Percentiles rank a stretch among this genome's conserved stretches.
These are phyloP conservation scores for Termitomyces sp. DNA, from an alignment of 1,284 basidiomycete species.

Conservation along the genomic window DNA sequence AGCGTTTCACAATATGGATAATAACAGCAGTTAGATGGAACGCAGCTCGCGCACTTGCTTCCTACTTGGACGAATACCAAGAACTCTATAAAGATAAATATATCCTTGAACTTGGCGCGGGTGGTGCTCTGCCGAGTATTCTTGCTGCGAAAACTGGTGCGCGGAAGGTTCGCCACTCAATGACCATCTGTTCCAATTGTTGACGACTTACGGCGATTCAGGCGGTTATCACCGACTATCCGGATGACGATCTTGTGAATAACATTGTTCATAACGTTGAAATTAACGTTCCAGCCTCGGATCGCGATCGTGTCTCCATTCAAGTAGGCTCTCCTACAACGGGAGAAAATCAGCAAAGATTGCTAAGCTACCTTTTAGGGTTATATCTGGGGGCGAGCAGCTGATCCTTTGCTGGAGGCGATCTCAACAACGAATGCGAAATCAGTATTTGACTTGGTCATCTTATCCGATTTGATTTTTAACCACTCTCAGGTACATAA, in stretches of 20 bases:
- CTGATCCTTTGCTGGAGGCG: constrained; percentile 46
- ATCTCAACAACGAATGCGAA: constrained; percentile 24
- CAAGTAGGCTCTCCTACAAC: constrained; percentile 35
- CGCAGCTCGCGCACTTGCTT: constrained; percentile 71
- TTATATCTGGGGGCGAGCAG: constrained; percentile 85
- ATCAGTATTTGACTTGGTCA: constrained; percentile 69
- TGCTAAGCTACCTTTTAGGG: constrained; percentile 44
- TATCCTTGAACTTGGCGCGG: constrained; percentile 90
- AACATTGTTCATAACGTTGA: constrained; percentile 75
- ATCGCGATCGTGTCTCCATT: constrained; percentile 35
- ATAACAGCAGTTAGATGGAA: constrained; percentile 55
- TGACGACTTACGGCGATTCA: constrained; percentile 22
- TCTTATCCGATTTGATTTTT: constrained; percentile 90
- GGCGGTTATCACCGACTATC: constrained; percentile 91
- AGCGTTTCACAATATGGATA: not conserved
- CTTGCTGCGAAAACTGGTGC: constrained; percentile 70
- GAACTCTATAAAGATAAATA: constrained; percentile 39
- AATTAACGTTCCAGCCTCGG: constrained; percentile 43
- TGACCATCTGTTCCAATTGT: not conserved
- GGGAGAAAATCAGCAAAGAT: not conserved
- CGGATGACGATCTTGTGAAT: constrained; percentile 73
- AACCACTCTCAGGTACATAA: constrained; percentile 73
- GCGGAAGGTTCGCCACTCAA: constrained; percentile 36
- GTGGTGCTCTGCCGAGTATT: constrained; percentile 83
- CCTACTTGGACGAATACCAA: constrained; percentile 61